These are phyloP conservation scores for Smithsoniella earleae DNA, from an alignment of 163 green algal genomes.

Conservation along the genomic window DNA sequence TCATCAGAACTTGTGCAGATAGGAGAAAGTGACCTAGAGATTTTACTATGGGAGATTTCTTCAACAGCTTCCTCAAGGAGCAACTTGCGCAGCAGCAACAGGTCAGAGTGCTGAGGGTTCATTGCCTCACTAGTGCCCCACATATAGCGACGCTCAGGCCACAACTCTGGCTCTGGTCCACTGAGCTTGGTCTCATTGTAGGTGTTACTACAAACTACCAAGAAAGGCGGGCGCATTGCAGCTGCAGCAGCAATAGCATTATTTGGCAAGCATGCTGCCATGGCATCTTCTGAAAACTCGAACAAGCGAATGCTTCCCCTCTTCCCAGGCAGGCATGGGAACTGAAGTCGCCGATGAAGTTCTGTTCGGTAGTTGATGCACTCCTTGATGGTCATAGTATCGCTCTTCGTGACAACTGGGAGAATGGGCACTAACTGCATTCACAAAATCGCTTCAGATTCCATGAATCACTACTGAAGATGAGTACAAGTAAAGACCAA, in stretches of 20 bases:
- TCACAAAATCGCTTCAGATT: not conserved
- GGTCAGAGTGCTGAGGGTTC: conserved; percentile 64
- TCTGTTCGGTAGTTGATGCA: conserved; percentile 56
- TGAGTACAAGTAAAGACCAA: no score
- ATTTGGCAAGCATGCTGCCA: conserved; percentile 20
- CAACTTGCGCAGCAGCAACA: conserved; percentile 51
- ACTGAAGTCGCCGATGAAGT: conserved; percentile 50
- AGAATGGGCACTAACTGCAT: conserved; percentile 43
- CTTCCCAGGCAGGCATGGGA: not conserved
- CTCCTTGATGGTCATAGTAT: conserved; percentile 69
- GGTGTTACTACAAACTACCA: conserved; percentile 56
- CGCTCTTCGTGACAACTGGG: conserved; percentile 60
- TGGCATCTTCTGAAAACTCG: conserved; percentile 13
- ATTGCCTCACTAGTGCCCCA: conserved; percentile 64
- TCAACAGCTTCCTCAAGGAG: conserved; percentile 55
- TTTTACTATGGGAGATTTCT: conserved; percentile 48
- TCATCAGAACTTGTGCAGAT: no score
- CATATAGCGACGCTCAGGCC: conserved; percentile 56
- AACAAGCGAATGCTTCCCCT: conserved; percentile 3
- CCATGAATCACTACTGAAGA: no score
- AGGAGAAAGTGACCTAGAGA: no score
- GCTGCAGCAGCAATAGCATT: conserved; percentile 18
- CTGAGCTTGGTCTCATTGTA: conserved; percentile 43
- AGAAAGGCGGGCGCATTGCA: conserved; percentile 44
- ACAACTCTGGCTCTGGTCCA: conserved; percentile 46